phyloP scores from a whole-genome alignment of 345 rosid species.

The Euphorbia tirucalli region DNA sequence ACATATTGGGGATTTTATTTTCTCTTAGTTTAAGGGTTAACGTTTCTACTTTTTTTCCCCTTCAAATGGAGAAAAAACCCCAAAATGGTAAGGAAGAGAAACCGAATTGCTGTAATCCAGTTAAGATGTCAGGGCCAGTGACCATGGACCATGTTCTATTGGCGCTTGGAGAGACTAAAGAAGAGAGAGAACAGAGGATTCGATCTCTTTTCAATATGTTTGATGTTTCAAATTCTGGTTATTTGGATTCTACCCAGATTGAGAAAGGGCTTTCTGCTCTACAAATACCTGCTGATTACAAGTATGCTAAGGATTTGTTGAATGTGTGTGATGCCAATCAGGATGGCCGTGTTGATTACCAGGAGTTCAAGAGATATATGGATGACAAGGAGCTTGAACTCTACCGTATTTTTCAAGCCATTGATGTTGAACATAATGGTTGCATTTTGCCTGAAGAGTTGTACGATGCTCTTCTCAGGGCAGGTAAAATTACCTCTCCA shows the following conservation, averaged over 20 bases:
- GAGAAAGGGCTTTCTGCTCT: constrained; percentile 74
- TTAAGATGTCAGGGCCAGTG: constrained; percentile 46
- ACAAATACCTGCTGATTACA: constrained; percentile 65
- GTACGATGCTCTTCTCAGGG: too few relatives aligned
- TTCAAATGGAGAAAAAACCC: constrained; percentile 18
- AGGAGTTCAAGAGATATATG: constrained; percentile 84
- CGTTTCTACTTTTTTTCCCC: constrained; percentile 44
- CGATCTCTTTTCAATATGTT: too few relatives aligned
- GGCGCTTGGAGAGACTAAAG: too few relatives aligned
- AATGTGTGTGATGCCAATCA: constrained; percentile 72
- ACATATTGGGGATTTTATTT: neutral
- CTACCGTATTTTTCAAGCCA: constrained; percentile 58
- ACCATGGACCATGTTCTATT: constrained; percentile 76
- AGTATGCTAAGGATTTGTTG: constrained; percentile 78
- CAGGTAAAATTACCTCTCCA: too few relatives aligned
- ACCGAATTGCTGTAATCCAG: constrained; percentile 32
- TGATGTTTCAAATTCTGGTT: constrained; percentile 63
- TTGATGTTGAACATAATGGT: too few relatives aligned
- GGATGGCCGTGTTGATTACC: constrained; percentile 83
- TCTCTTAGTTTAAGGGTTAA: neutral
- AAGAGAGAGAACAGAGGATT: too few relatives aligned
- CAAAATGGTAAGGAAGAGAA: neutral
- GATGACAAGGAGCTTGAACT: constrained; percentile 77
- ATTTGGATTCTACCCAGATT: constrained; percentile 68
- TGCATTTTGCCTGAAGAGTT: too few relatives aligned